Evolutionary conservation across 225 moss, liverwort and hornwort genomes (phyloP).

Genomic region (Anthoceros angustus): DNA sequence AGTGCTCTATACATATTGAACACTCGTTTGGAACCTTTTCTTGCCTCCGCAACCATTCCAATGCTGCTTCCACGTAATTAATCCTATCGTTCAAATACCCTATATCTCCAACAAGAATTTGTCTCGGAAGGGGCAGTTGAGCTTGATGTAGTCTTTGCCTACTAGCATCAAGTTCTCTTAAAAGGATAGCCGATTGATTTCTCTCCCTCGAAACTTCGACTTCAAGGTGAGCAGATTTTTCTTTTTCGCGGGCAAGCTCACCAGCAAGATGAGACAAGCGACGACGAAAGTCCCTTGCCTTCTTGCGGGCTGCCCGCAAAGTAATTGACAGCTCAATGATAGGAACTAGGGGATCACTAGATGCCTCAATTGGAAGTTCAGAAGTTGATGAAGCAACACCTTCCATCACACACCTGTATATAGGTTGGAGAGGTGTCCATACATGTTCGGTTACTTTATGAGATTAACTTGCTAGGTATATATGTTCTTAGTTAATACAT

Average conservation of each 20-base stretch:
- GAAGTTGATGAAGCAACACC: background rate
- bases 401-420: background rate
- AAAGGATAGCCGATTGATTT: background rate
- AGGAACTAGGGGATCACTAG: background rate
- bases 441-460: no score
- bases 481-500: no score
- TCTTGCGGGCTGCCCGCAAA: background rate
- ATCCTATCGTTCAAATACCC: background rate
- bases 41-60: background rate
- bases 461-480: no score
- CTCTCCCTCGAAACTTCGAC: background rate
- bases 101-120: background rate
- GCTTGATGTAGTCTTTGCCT: background rate
- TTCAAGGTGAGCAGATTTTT: background rate
- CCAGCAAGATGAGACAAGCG: background rate
- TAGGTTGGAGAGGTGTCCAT: no score
- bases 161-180: background rate
- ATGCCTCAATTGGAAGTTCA: background rate
- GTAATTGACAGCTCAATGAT: background rate
- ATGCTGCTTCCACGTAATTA: background rate
- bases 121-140: background rate
- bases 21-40: background rate
- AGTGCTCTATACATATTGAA: slow-evolving; percentile 1
- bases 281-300: slow-evolving; percentile 3
- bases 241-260: background rate